Conservation (phyloP, 176 grass and related monocot species). For the Bromus sterilis region DNA sequence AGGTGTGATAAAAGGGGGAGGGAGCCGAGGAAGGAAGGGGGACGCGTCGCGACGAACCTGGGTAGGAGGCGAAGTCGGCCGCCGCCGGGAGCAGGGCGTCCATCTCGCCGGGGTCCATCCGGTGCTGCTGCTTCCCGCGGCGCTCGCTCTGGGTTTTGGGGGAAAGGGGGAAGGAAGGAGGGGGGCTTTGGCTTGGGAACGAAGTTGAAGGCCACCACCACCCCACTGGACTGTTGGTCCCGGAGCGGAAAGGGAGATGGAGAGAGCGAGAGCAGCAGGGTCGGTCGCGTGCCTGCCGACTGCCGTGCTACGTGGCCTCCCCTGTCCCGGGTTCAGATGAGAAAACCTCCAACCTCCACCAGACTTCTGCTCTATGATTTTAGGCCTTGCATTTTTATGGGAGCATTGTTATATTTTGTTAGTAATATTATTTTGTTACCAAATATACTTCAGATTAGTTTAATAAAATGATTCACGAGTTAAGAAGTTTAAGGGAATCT, state of each 20-base stretch:
- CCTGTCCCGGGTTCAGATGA: too few relatives aligned
- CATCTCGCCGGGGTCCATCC: constrained; percentile 43
- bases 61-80: constrained; percentile 66
- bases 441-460: too few relatives aligned
- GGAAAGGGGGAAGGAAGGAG: neutral
- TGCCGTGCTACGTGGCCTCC: too few relatives aligned
- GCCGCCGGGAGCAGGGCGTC: constrained; percentile 48
- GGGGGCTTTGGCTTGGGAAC: neutral
- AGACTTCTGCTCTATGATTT: too few relatives aligned
- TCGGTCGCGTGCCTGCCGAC: neutral
- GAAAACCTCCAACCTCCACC: too few relatives aligned
- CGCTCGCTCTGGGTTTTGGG: neutral
- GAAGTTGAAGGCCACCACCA: neutral
- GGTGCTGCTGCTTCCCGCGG: neutral
- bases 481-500: too few relatives aligned
- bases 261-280: neutral
- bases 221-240: neutral
- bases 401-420: too few relatives aligned
- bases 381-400: too few relatives aligned
- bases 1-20: neutral
- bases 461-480: too few relatives aligned
- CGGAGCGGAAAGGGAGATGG: neutral
- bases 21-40: neutral
- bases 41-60: constrained; percentile 24
- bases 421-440: too few relatives aligned